Conservation (phyloP, 306 rosid genomes). For the Begonia masoniana region DNA sequence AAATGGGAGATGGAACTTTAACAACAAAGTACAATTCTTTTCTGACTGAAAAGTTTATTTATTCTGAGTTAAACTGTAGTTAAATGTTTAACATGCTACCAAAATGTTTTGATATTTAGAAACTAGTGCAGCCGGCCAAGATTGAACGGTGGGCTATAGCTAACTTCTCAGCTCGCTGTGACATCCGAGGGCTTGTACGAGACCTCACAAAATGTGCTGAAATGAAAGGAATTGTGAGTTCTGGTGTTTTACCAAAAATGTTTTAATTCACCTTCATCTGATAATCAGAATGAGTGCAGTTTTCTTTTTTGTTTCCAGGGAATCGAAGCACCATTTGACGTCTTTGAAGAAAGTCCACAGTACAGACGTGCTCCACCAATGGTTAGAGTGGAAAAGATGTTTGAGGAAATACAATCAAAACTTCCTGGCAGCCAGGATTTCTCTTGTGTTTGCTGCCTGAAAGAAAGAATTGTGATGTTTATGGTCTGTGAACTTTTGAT, state of each 20-base stretch:
- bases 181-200: slow-evolving; percentile 38
- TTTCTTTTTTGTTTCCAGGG: slow-evolving; percentile 21
- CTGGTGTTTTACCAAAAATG: neutral
- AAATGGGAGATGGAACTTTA: slow-evolving; percentile 90
- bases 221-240: slow-evolving; percentile 81
- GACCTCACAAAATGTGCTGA: slow-evolving; percentile 55
- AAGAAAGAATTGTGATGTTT: slow-evolving; percentile 79
- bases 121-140: slow-evolving; percentile 42
- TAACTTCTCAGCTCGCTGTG: slow-evolving; percentile 82
- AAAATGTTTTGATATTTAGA: slow-evolving; percentile 23
- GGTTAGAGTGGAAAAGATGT: slow-evolving; percentile 78
- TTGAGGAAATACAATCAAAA: slow-evolving; percentile 40
- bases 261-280: no score
- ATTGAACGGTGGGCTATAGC: slow-evolving; percentile 69
- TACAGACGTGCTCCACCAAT: slow-evolving; percentile 62
- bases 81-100: slow-evolving; percentile 1
- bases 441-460: slow-evolving; percentile 83
- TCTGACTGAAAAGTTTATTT: neutral
- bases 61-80: neutral
- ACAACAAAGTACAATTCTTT: slow-evolving; percentile 47
- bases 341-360: slow-evolving; percentile 49
- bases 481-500: slow-evolving; percentile 44
- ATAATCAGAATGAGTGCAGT: neutral
- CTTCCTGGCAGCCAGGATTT: slow-evolving; percentile 66
- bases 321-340: slow-evolving; percentile 39